A percentile compares a stretch with the other conserved stretches of the same genome.
These are phyloP conservation scores for Capronia americana DNA, from an alignment of 2,329 filamentous ascomycete species.

Conservation along the genomic window DNA sequence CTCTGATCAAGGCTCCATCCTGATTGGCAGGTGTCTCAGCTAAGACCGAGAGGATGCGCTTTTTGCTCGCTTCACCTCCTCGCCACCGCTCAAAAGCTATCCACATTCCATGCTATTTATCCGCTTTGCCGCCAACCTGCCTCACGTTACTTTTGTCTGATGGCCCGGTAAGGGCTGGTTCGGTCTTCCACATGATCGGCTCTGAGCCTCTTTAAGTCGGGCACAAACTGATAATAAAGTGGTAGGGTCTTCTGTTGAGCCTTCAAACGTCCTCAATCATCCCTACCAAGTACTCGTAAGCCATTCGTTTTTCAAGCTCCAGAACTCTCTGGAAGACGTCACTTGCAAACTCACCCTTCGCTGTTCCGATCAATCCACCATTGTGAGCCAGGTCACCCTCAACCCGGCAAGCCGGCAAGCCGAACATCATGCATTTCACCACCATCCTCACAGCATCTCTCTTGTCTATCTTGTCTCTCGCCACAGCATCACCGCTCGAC, in stretches of 20 bases:
- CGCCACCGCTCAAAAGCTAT: constrained; percentile 6
- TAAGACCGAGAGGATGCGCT: not conserved
- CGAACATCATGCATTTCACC: constrained; percentile 34
- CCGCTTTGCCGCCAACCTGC: constrained; percentile 6
- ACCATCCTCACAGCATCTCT: constrained; percentile 25
- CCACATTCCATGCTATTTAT: constrained; percentile 14
- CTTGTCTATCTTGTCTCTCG: constrained; percentile 18
- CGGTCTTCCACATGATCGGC: constrained; percentile 6
- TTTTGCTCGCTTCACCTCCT: constrained; percentile 11
- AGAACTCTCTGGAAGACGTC: not conserved
- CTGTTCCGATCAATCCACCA: not conserved
- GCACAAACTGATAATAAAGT: constrained; percentile 5
- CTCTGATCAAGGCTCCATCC: not conserved
- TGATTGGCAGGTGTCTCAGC: not conserved
- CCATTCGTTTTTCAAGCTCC: not conserved
- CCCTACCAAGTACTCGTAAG: not conserved
- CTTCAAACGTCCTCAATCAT: not conserved
- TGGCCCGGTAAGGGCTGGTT: constrained; percentile 5
- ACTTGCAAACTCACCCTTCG: not conserved
- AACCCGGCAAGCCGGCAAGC: not conserved
- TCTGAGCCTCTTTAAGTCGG: not conserved
- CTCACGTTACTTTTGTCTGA: constrained; percentile 5
- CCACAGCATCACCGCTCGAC: constrained; percentile 31
- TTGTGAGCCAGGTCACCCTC: not conserved
- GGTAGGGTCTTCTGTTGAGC: not conserved